These are phyloP conservation scores for Pythium insidiosum DNA, from an alignment of 352 stramenopile species.

Conservation along the genomic window DNA sequence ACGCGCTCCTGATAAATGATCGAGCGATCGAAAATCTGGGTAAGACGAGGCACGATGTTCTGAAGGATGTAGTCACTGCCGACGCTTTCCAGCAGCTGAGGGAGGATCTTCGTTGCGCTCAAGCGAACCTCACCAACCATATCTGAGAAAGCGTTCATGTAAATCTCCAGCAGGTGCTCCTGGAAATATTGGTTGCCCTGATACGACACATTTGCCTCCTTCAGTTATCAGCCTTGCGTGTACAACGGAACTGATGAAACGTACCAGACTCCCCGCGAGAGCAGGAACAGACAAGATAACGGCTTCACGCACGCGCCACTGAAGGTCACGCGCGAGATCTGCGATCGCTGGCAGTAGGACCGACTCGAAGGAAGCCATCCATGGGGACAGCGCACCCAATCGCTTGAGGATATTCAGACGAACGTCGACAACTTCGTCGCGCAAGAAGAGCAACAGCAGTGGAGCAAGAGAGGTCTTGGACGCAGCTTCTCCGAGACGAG, in stretches of 20 bases:
- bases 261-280: conserved; percentile 84
- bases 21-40: conserved; percentile 79
- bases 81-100: conserved; percentile 63
- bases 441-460: conserved; percentile 72
- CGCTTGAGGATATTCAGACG: conserved; percentile 93
- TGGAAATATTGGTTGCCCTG: conserved; percentile 74
- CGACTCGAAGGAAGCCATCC: conserved; percentile 85
- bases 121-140: conserved; percentile 93
- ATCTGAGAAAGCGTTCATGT: conserved; percentile 89
- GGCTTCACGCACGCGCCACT: conserved; percentile 92
- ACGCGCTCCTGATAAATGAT: conserved; percentile 84
- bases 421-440: conserved; percentile 89
- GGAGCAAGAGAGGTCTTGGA: conserved; percentile 83
- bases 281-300: conserved; percentile 88
- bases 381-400: conserved; percentile 85
- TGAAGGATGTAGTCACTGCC: conserved; percentile 80
- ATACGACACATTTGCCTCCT: conserved; percentile 37
- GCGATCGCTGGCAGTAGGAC: conserved; percentile 81
- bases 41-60: conserved; percentile 70
- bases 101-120: conserved; percentile 85
- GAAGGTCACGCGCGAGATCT: conserved; percentile 88
- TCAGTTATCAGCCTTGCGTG: conserved; percentile 23
- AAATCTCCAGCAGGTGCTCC: conserved; percentile 82
- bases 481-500: conserved; percentile 85
- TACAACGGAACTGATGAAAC: conserved; percentile 27